Conservation (phyloP, 306 rosid genomes). For the Coriaria nepalensis region DNA sequence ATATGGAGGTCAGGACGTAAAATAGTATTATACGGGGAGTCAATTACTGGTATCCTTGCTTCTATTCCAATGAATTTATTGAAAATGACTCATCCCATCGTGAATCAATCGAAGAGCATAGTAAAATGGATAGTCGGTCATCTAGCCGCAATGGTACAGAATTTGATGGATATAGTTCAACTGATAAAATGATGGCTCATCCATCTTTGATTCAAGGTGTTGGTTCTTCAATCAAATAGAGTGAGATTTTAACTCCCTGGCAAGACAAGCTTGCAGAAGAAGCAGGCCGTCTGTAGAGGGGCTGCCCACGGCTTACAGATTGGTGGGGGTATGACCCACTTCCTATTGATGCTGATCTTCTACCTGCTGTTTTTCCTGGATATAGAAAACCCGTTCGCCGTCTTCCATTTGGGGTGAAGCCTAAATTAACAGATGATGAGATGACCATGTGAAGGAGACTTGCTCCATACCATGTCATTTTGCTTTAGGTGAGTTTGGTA, state of each 20-base stretch:
- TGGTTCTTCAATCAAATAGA: constrained; percentile 45
- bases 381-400: constrained; percentile 87
- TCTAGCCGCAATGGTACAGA: constrained; percentile 24
- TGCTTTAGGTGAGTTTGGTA: constrained; percentile 61
- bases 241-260: constrained; percentile 78
- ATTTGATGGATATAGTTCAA: constrained; percentile 19
- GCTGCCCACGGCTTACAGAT: constrained; percentile 76
- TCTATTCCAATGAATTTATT: constrained; percentile 26
- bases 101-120: constrained; percentile 18
- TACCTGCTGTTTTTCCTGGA: constrained; percentile 59
- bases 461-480: constrained; percentile 71
- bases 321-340: constrained; percentile 98
- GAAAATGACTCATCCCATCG: constrained; percentile 17
- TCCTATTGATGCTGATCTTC: constrained; percentile 89
- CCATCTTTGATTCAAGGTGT: constrained; percentile 60
- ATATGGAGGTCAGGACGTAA: constrained; percentile 91
- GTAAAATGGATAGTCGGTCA: constrained; percentile 15
- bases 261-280: constrained; percentile 63
- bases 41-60: constrained; percentile 76
- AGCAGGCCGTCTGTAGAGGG: constrained; percentile 60
- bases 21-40: constrained; percentile 70
- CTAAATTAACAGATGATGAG: constrained; percentile 81
- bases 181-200: constrained; percentile 12
- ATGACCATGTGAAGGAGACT: constrained; percentile 84
- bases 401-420: constrained; percentile 80